phyloP scores from a whole-genome alignment of 441 rosid species.

The Erodium texanum region DNA sequence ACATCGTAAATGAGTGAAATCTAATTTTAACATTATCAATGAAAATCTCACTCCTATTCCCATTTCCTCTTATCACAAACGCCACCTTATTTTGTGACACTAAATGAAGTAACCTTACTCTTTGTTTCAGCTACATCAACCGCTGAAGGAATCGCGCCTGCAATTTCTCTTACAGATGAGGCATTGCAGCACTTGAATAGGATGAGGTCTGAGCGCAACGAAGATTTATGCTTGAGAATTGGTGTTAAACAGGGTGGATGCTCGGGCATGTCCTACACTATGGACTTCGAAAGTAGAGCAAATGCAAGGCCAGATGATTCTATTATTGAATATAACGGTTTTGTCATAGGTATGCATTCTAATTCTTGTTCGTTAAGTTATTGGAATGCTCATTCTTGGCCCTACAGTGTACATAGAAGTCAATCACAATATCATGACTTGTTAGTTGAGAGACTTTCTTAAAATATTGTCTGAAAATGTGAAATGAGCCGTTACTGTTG shows the following conservation, averaged over 20 bases:
- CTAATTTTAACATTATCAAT: too few species aligned
- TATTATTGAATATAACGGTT: conserved; percentile 59
- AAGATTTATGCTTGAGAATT: conserved; percentile 82
- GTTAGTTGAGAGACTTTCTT: too few species aligned
- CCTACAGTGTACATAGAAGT: neutral
- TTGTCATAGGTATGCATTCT: conserved; percentile 54
- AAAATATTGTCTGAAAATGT: too few species aligned
- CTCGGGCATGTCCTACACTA: conserved; percentile 92
- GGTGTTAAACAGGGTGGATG: conserved; percentile 94
- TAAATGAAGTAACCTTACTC: neutral
- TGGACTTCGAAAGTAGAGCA: conserved; percentile 73
- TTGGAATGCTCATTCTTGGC: too few species aligned
- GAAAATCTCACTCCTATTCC: too few species aligned
- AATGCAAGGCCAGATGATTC: conserved; percentile 82
- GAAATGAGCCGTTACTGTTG: too few species aligned
- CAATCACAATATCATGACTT: neutral
- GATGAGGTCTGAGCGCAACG: conserved; percentile 64
- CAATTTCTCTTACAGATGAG: conserved; percentile 56
- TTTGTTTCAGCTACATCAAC: conserved; percentile 31
- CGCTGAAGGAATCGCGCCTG: conserved; percentile 53
- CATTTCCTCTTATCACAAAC: neutral
- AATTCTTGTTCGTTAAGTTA: neutral
- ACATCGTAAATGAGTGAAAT: too few species aligned
- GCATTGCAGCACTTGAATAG: conserved; percentile 74
- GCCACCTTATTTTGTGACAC: neutral